These are phyloP conservation scores for Colletotrichum costaricense DNA, from an alignment of 2,329 filamentous ascomycete species.

Conservation along the genomic window DNA sequence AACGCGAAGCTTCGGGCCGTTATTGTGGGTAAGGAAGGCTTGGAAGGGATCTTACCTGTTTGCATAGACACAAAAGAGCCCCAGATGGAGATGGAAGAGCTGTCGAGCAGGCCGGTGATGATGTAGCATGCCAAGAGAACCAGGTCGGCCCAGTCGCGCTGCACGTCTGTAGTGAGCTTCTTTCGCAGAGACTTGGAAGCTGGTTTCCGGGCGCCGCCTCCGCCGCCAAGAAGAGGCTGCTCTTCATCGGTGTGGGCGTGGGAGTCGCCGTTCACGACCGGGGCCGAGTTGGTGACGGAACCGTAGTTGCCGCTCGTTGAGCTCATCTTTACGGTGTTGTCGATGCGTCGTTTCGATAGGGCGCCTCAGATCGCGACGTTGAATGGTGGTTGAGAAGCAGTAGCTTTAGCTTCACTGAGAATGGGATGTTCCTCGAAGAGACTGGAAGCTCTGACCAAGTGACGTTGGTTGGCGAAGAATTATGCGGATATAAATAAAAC, in stretches of 20 bases:
- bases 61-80: slow-evolving; percentile 88
- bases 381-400: neutral
- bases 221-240: slow-evolving; percentile 47
- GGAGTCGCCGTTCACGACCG: slow-evolving; percentile 22
- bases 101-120: slow-evolving; percentile 82
- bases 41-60: slow-evolving; percentile 66
- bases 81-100: slow-evolving; percentile 80
- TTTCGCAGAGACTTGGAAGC: slow-evolving; percentile 40
- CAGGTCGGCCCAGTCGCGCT: slow-evolving; percentile 73
- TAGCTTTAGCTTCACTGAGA: neutral
- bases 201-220: slow-evolving; percentile 32
- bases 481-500: slow-evolving; percentile 11
- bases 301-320: slow-evolving; percentile 9
- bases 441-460: slow-evolving; percentile 9
- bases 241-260: slow-evolving; percentile 41
- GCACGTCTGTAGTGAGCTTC: slow-evolving; percentile 59
- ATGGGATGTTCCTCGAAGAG: neutral
- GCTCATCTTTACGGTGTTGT: slow-evolving; percentile 11
- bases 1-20: neutral
- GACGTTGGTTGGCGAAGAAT: neutral
- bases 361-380: neutral
- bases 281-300: slow-evolving; percentile 17
- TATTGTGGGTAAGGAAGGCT: neutral
- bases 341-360: neutral
- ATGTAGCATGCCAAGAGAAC: slow-evolving; percentile 79